Evolutionary conservation across 228 moss, liverwort and hornwort genomes (phyloP).

Genomic region (Sphagnum magellanicum): DNA sequence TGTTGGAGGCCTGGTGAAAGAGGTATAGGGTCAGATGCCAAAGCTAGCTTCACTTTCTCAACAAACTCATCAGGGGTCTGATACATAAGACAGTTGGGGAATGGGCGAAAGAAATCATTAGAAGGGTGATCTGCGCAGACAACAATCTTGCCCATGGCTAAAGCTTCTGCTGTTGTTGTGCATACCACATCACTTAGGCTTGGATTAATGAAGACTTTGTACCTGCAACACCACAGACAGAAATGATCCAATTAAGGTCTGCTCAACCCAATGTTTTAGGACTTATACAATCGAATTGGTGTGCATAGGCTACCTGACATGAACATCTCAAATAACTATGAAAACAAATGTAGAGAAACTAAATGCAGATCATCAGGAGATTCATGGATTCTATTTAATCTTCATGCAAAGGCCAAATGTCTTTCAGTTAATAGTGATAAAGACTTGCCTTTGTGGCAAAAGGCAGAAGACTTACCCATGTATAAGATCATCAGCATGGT

Average conservation of each 20-base stretch:
- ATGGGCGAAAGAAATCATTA: slow-evolving; percentile 84
- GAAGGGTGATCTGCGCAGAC: slow-evolving; percentile 92
- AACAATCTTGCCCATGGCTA: slow-evolving; percentile 94
- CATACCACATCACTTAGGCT: slow-evolving; percentile 95
- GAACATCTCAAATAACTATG: too few species aligned
- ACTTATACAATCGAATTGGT: too few species aligned
- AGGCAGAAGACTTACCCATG: slow-evolving; percentile 47
- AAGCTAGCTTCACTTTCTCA: slow-evolving; percentile 67
- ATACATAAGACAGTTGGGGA: slow-evolving; percentile 83
- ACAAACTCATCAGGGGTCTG: slow-evolving; percentile 74
- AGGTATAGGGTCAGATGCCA: slow-evolving; percentile 70
- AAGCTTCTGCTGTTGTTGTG: slow-evolving; percentile 93
- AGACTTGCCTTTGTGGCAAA: too few species aligned
- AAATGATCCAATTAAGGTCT: too few species aligned
- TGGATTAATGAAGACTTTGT: slow-evolving; percentile 96
- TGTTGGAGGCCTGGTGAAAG: slow-evolving; percentile 66
- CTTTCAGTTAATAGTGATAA: too few species aligned
- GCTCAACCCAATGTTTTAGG: slow-evolving; percentile 9
- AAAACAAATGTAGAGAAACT: too few species aligned
- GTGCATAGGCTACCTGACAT: too few species aligned
- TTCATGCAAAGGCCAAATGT: too few species aligned
- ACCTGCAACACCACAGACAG: slow-evolving; percentile 37
- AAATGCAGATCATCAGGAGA: too few species aligned
- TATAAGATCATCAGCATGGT: slow-evolving; percentile 73
- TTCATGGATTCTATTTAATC: too few species aligned